phyloP scores from a whole-genome alignment of 1,284 basidiomycete species.

The Austroboletus novae-zelandiae region DNA sequence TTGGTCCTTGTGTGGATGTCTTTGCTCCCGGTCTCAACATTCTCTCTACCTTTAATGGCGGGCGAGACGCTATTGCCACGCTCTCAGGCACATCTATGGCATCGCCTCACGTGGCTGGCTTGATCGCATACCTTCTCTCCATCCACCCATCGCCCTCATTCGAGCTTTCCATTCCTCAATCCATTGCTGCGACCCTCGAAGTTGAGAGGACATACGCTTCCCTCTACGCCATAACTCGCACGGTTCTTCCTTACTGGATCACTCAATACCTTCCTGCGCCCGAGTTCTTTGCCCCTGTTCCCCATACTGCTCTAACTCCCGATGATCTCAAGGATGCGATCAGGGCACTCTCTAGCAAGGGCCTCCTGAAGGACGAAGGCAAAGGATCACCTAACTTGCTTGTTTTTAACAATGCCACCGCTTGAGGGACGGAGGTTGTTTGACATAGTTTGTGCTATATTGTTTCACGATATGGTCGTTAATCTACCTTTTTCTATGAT shows the following conservation, averaged over 20 bases:
- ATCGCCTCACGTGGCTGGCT: conserved; percentile 67
- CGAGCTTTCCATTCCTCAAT: conserved; percentile 43
- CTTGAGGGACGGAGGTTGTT: conserved; percentile 4
- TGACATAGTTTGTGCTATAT: conserved; percentile 3
- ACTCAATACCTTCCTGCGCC: conserved; percentile 59
- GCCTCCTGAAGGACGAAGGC: conserved; percentile 51
- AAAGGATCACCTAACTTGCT: conserved; percentile 66
- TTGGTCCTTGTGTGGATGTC: conserved; percentile 76
- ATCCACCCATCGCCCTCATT: conserved; percentile 68
- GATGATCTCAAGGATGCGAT: conserved; percentile 75
- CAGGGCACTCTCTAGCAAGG: conserved; percentile 56
- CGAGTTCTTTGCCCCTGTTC: conserved; percentile 42
- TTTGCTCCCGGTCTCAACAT: conserved; percentile 86
- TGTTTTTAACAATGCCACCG: conserved; percentile 83
- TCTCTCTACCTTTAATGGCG: conserved; percentile 72
- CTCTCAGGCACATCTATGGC: conserved; percentile 78
- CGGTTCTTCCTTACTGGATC: conserved; percentile 59
- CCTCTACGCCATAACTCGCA: conserved; percentile 53
- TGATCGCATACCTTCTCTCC: conserved; percentile 84
- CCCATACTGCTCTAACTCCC: conserved; percentile 55
- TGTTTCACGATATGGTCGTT: not conserved
- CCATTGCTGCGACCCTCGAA: conserved; percentile 11
- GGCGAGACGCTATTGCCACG: conserved; percentile 57
- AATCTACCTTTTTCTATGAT: conserved; percentile 4
- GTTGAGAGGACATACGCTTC: conserved; percentile 33